phyloP scores from a whole-genome alignment of 2,329 filamentous ascomycete genomes.

The Eurotiales sp. region DNA sequence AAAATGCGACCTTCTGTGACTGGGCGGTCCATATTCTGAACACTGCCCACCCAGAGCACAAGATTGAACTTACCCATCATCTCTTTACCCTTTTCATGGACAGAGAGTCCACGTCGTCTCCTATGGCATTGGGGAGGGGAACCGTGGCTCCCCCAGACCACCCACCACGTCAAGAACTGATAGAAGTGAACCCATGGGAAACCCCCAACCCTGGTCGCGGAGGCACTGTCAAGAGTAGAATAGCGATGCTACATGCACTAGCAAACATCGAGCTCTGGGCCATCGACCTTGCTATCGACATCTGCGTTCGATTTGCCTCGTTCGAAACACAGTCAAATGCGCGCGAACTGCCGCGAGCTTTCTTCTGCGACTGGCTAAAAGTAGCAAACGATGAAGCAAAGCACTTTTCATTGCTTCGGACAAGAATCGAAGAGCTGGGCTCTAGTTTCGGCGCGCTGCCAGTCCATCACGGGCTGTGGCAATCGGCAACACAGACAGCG shows the following conservation, averaged over 20 bases:
- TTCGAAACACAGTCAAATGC: conserved; percentile 35
- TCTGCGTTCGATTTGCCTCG: conserved; percentile 44
- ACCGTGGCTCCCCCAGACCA: conserved; percentile 35
- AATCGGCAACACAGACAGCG: conserved; percentile 41
- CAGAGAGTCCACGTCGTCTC: conserved; percentile 35
- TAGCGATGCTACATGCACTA: conserved; percentile 47
- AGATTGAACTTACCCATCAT: conserved; percentile 45
- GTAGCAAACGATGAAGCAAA: conserved; percentile 48
- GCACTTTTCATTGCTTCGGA: conserved; percentile 46
- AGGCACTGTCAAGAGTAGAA: conserved; percentile 43
- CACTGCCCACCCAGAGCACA: conserved; percentile 45
- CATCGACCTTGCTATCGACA: conserved; percentile 47
- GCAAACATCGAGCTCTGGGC: conserved; percentile 50
- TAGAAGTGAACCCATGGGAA: conserved; percentile 35
- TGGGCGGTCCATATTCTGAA: conserved; percentile 47
- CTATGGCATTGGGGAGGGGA: conserved; percentile 42
- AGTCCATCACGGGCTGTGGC: conserved; percentile 46
- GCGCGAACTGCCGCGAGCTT: conserved; percentile 39
- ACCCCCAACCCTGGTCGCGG: conserved; percentile 42
- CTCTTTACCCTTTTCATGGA: conserved; percentile 41
- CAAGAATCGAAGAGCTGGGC: conserved; percentile 44
- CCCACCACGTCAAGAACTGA: conserved; percentile 40
- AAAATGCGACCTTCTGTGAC: conserved; percentile 44
- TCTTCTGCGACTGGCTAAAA: conserved; percentile 49
- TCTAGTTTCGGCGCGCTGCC: conserved; percentile 44